These are phyloP conservation scores for Odontarrhena argentea DNA, from an alignment of 345 rosid genomes.

Conservation along the genomic window DNA sequence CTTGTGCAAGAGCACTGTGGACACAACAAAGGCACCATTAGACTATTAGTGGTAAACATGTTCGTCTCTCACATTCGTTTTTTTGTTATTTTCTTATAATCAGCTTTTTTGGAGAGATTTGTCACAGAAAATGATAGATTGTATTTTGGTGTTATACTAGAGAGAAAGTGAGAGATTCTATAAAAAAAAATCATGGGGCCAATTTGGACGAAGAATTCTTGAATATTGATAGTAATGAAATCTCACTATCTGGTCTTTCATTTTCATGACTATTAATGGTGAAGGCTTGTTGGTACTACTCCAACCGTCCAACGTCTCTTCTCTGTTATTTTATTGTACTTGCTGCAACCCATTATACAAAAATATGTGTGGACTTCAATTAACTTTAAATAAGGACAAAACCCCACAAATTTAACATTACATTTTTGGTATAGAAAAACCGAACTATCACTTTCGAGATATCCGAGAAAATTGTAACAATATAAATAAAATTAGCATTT, in stretches of 20 bases:
- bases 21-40: slow-evolving; percentile 7
- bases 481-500: too few relatives aligned
- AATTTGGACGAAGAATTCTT: not conserved
- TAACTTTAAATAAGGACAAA: slow-evolving; percentile 2
- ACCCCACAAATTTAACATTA: not conserved
- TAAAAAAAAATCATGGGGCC: slow-evolving; percentile 3
- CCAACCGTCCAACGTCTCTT: slow-evolving; percentile 22
- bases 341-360: not conserved
- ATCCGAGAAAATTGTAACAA: too few relatives aligned
- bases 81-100: not conserved
- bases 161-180: slow-evolving; percentile 23
- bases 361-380: slow-evolving; percentile 28
- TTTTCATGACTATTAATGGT: slow-evolving; percentile 32
- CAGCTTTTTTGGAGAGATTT: slow-evolving; percentile 29
- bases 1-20: slow-evolving; percentile 16
- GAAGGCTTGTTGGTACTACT: slow-evolving; percentile 3
- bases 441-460: too few relatives aligned
- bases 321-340: slow-evolving; percentile 15
- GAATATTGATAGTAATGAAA: slow-evolving; percentile 26
- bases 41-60: slow-evolving; percentile 8
- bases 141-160: slow-evolving; percentile 2
- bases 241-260: slow-evolving; percentile 13
- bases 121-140: slow-evolving; percentile 27
- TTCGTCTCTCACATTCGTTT: slow-evolving; percentile 10
- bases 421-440: not conserved